Base-by-base conservation (phyloP, 1,139 yeast species). In the Protomyces lactucae-debilis region DNA sequence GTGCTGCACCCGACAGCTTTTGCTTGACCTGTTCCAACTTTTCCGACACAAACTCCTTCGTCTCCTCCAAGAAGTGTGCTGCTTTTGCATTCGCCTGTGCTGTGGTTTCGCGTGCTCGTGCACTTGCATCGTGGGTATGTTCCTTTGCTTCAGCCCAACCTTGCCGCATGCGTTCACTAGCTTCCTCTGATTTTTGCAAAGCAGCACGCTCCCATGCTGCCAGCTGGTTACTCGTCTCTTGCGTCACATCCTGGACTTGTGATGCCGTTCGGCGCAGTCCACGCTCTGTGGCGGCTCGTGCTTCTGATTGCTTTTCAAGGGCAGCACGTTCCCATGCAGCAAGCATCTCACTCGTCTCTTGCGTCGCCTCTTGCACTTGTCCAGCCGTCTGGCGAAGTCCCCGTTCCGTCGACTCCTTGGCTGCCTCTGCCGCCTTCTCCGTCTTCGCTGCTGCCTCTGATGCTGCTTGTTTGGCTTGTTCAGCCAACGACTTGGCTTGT, bases 381-480 rank as follows among this genome's bases (percentile, higher is more conserved):
- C 16, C 16, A 16, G 43, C 43, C 16, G 18, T 16, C 2, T 16
- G 43, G 18, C 43, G 16, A 10, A 39, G 6, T 14, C 43, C 51
- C 3, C 48, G 36, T 18, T 36, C 37, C 21, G 48, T 55, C 8
- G 43, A 9, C n/a, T 57, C 55, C 28, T 57, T 57, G 46, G 55
- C 36, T 16, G 32, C 14, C 1, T 51, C 61, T 16, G 52, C 52
- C n/a, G 40, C 21, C 23, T 51, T 55, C 10, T 51, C 55, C 14
- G 63, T 55, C 12, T 35, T 56, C 8, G 40, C 43, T 10, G 63
- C 45, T 21, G 57, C 63, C 12, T 59, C 63, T 40, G 43, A 28
- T 3, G 63, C 32, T 12, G 57, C 63, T 18, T 52, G 52, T 35
- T 35, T 39, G 39, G 63, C 39, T 18, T 55, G 43, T 16, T 52